phyloP scores from a whole-genome alignment of 1,139 yeast genomes.

The Diutina ranongensis region DNA sequence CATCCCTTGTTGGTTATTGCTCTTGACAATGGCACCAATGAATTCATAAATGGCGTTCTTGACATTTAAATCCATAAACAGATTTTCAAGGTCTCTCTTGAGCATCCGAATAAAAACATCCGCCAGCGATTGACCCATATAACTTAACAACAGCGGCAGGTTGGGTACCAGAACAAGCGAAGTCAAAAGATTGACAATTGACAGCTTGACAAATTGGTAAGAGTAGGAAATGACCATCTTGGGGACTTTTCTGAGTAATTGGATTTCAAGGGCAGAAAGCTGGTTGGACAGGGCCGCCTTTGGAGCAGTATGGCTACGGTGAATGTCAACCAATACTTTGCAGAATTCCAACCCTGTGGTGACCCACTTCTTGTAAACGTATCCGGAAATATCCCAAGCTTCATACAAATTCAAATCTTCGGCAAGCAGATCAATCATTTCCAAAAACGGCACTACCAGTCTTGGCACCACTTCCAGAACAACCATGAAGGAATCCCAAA shows the following conservation, averaged over 20 bases:
- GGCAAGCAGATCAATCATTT: conserved; percentile 38
- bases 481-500: conserved; percentile 46
- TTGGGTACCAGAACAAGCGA: conserved; percentile 50
- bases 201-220: conserved; percentile 34
- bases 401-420: conserved; percentile 26
- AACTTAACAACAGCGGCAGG: conserved; percentile 68
- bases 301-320: neutral
- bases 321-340: neutral
- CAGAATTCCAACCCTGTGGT: neutral
- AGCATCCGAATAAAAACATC: conserved; percentile 47
- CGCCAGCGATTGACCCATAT: conserved; percentile 57
- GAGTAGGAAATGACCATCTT: conserved; percentile 49
- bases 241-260: conserved; percentile 45
- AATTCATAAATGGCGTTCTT: conserved; percentile 56
- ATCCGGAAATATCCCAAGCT: conserved; percentile 28
- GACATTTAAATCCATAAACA: conserved; percentile 44
- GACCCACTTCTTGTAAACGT: neutral
- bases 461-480: conserved; percentile 38
- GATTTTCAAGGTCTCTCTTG: conserved; percentile 47
- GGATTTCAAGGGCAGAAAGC: neutral
- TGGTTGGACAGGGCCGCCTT: neutral
- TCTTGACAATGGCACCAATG: conserved; percentile 64
- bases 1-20: conserved; percentile 71
- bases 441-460: conserved; percentile 44
- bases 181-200: conserved; percentile 47